These are phyloP conservation scores for Terfezia claveryi DNA, from an alignment of 495 filamentous ascomycete species.

Conservation along the genomic window DNA sequence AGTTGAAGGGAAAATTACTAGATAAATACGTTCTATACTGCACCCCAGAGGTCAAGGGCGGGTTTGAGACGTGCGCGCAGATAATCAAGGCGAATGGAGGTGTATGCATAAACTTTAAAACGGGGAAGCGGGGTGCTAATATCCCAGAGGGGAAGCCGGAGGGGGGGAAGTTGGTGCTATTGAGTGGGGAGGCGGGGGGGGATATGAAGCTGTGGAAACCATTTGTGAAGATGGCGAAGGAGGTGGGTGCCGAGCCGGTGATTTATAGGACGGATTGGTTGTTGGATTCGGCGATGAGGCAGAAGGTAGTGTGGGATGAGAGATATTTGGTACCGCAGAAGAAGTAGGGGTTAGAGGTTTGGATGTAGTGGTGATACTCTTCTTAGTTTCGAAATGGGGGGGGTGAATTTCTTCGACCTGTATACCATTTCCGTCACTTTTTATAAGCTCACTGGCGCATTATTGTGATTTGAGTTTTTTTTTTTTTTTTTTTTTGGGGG, in stretches of 20 bases:
- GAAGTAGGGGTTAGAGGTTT: background rate
- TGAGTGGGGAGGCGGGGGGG: constrained; percentile 37
- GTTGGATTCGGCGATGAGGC: constrained; percentile 67
- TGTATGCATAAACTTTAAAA: constrained; percentile 47
- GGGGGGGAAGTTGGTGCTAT: constrained; percentile 41
- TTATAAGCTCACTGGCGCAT: too few relatives aligned
- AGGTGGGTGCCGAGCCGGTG: constrained; percentile 45
- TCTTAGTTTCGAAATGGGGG: too few relatives aligned
- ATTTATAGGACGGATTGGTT: constrained; percentile 78
- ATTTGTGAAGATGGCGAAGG: constrained; percentile 54
- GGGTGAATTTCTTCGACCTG: too few relatives aligned
- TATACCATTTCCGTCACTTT: too few relatives aligned
- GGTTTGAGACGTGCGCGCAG: constrained; percentile 56
- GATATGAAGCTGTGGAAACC: constrained; percentile 58
- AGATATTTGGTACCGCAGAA: constrained; percentile 26
- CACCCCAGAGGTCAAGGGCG: constrained; percentile 52
- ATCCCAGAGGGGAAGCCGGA: constrained; percentile 25
- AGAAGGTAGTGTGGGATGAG: constrained; percentile 43
- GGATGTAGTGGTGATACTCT: too few relatives aligned
- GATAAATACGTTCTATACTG: constrained; percentile 55
- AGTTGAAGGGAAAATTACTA: constrained; percentile 54
- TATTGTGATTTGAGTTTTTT: too few relatives aligned
- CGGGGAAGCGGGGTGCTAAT: constrained; percentile 10
- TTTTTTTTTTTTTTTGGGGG: too few relatives aligned
- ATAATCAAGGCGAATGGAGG: constrained; percentile 84